A percentile compares a stretch with the other conserved stretches of the same genome.
These are phyloP conservation scores for Xylaria flabelliformis DNA, from an alignment of 495 filamentous ascomycete species.

Conservation along the genomic window DNA sequence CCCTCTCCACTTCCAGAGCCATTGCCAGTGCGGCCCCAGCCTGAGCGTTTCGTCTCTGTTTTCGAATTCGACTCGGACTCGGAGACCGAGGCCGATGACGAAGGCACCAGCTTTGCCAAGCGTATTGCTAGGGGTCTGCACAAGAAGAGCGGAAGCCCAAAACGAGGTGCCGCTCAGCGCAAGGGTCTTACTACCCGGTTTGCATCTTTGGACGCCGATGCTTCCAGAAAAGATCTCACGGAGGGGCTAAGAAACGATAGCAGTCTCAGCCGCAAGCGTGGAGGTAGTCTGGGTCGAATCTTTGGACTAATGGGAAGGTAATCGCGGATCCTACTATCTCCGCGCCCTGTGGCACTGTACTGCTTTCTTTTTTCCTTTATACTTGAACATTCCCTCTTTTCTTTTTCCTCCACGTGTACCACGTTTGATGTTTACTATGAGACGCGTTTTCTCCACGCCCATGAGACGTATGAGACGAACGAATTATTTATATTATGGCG, in stretches of 20 bases:
- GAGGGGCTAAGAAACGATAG: constrained; percentile 25
- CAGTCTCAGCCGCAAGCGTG: constrained; percentile 34
- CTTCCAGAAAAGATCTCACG: constrained; percentile 18
- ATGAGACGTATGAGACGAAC: background rate
- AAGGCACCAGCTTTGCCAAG: constrained; percentile 33
- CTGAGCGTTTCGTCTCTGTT: constrained; percentile 37
- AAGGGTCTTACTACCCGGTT: constrained; percentile 5
- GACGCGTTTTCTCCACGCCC: background rate
- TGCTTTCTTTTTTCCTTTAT: background rate
- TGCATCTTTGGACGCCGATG: constrained; percentile 14
- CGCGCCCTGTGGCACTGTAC: background rate
- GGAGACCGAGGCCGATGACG: constrained; percentile 30
- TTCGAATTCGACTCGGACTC: constrained; percentile 42
- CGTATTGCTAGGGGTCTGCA: constrained; percentile 41
- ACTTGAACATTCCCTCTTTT: background rate
- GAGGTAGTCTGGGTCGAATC: constrained; percentile 40
- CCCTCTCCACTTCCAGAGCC: constrained; percentile 21
- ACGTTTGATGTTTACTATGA: constrained; percentile 22
- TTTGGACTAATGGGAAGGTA: constrained; percentile 32
- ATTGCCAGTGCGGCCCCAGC: constrained; percentile 20
- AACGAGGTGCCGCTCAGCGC: constrained; percentile 29
- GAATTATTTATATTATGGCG: background rate
- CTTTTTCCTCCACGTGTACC: background rate
- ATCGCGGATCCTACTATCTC: constrained; percentile 6
- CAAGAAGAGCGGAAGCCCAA: constrained; percentile 40